Evolutionary conservation across 2,329 filamentous ascomycete species (phyloP), one percentile per base, ranked within the genome.

Genomic region (Coniella lustricola): DNA sequence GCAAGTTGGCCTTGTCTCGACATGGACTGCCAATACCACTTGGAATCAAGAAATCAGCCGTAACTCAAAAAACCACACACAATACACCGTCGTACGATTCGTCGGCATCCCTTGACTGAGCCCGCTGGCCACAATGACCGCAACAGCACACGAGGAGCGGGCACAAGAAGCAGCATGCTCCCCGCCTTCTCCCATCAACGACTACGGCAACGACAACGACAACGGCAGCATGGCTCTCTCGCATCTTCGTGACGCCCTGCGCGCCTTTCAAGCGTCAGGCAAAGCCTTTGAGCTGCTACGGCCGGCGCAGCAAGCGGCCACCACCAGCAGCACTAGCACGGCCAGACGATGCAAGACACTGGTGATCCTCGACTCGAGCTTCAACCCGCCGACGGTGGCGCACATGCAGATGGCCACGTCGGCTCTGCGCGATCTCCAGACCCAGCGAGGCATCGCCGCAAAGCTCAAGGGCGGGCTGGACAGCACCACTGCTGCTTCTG

Each of bases 361-460:
- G 50, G 65, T 84, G 46, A 67, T 85, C 48, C 72, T 85, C 40
- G 82, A 85, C 63, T 82, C 81, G 44, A 83, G 79, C 51, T 85
- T 84, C 68, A 85, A 85, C 60, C 82, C 82, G 21, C 82, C 82
- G 1, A 84, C 82, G 0, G 65, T 68, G 7, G 82, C 81, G 2
- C 82, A 85, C 60, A 66, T 73, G 37, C 67, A 66, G 49, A 82
- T 85, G 70, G 76, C 73, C 0, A 61, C 67, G 0, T 73, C 74
- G 2, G 77, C 78, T 1, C 46, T 75, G 22, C 46, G 40, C 0
- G 55, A 60, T n/a, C 46, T 56, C 22, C 50, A 39, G n/a, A 43
- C 14, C 13, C 47, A 46, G 22, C 32, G 14, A 12, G 20, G 21
- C 49, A 45, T 40, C 22, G 31, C 40, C 5, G 42, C 32, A 7